Evolutionary conservation across 257 asterid genomes (phyloP).

Genomic region (Nicotiana tomentosiformis): DNA sequence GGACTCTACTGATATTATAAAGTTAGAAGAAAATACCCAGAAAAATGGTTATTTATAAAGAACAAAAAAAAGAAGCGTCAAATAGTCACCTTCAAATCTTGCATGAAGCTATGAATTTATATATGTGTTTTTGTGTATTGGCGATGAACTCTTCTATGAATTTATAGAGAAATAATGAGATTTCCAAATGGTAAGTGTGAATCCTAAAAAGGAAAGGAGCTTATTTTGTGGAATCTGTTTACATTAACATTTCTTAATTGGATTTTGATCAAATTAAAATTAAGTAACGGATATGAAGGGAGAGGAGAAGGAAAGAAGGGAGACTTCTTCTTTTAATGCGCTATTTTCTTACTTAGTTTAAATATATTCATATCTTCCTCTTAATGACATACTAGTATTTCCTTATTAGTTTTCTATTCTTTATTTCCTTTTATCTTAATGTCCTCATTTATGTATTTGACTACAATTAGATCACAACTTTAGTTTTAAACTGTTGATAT

Average conservation of each 20-base stretch:
- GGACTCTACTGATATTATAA: neutral
- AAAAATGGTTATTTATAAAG: neutral
- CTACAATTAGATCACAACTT: too few species aligned
- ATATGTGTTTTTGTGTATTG: neutral
- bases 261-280: neutral
- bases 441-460: neutral
- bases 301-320: neutral
- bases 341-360: neutral
- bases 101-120: neutral
- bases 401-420: neutral
- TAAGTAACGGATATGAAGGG: neutral
- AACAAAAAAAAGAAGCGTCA: neutral
- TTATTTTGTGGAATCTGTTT: neutral
- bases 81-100: neutral
- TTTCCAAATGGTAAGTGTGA: too few species aligned
- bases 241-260: neutral
- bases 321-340: neutral
- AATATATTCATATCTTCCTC: neutral
- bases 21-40: neutral
- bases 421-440: neutral
- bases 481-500: too few species aligned
- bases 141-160: neutral
- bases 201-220: neutral
- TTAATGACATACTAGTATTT: neutral
- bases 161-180: too few species aligned